These are phyloP conservation scores for Herpetomonas tarakana DNA, from an alignment of 208 protist genomes.

Conservation along the genomic window DNA sequence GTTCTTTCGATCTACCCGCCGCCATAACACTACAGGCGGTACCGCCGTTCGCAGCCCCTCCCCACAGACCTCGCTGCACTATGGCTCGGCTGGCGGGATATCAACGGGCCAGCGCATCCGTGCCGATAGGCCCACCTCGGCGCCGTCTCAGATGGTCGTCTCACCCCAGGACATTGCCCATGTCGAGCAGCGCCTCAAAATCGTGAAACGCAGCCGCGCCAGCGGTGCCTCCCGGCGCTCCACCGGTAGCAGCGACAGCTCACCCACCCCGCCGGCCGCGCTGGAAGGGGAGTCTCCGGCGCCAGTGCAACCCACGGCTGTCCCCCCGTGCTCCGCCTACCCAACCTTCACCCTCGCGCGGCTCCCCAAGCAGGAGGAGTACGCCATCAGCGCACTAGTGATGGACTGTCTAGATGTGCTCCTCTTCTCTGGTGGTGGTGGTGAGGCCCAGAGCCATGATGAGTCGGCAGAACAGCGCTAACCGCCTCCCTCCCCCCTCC, in stretches of 20 bases:
- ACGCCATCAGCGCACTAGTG: constrained; percentile 68
- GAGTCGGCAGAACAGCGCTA: too few relatives aligned
- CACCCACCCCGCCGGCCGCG: not conserved
- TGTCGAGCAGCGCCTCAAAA: constrained; percentile 75
- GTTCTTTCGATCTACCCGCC: constrained; percentile 31
- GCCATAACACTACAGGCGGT: constrained; percentile 1
- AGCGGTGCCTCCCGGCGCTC: not conserved
- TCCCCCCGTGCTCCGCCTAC: constrained; percentile 58
- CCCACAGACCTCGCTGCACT: not conserved
- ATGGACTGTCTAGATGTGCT: constrained; percentile 60
- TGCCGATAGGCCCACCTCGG: constrained; percentile 11
- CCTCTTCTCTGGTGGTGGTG: constrained; percentile 30
- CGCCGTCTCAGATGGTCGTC: not conserved
- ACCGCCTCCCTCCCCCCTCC: too few relatives aligned
- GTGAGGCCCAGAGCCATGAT: too few relatives aligned
- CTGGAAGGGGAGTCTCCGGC: constrained; percentile 1
- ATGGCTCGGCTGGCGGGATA: not conserved
- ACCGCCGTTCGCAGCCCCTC: constrained; percentile 1
- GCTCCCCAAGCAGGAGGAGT: constrained; percentile 68
- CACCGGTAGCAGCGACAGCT: constrained; percentile 4
- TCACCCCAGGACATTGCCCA: constrained; percentile 16
- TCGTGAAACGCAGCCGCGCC: constrained; percentile 66
- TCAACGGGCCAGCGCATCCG: not conserved
- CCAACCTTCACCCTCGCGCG: constrained; percentile 51
- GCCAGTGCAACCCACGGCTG: constrained; percentile 4